Percentiles rank a stretch among this genome's conserved stretches.
These are phyloP conservation scores for Apiospora malaysiana DNA, from an alignment of 2,329 filamentous ascomycete species.

Conservation along the genomic window DNA sequence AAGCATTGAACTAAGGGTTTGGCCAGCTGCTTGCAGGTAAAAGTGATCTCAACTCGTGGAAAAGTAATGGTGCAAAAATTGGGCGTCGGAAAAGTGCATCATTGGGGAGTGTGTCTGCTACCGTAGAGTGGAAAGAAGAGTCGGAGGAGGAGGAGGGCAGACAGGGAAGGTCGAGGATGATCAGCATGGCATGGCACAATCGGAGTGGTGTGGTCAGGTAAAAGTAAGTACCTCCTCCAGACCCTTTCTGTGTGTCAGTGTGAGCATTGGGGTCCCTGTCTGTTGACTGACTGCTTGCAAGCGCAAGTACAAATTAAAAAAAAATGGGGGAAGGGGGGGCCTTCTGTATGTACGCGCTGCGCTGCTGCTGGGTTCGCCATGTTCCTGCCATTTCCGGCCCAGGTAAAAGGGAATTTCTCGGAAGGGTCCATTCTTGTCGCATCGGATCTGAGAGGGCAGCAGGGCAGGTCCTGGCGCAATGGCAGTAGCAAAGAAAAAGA, in stretches of 20 bases:
- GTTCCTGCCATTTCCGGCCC: not conserved
- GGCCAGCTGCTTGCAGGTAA: not conserved
- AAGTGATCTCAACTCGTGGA: conserved; percentile 7
- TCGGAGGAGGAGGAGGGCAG: not conserved
- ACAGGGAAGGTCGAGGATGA: conserved; percentile 11
- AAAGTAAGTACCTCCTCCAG: conserved; percentile 11
- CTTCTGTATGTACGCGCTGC: not conserved
- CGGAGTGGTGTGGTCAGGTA: not conserved
- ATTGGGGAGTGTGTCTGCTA: conserved; percentile 15
- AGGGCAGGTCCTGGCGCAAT: not conserved
- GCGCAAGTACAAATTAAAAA: not conserved
- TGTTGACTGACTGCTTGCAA: not conserved
- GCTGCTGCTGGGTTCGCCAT: not conserved
- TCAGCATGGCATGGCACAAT: conserved; percentile 15
- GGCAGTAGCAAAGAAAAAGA: not conserved
- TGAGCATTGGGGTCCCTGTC: not conserved
- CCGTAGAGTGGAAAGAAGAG: conserved; percentile 4
- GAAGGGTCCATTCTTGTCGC: conserved; percentile 20
- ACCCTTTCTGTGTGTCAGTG: conserved; percentile 12
- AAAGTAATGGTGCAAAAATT: not conserved
- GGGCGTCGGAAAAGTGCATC: conserved; percentile 12
- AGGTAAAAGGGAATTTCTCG: conserved; percentile 1
- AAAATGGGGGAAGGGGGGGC: not conserved
- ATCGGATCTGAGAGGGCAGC: not conserved
- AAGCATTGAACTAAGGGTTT: not conserved